Base-by-base conservation (phyloP, 331 rosid genomes). In the Stylosanthes scabra region DNA sequence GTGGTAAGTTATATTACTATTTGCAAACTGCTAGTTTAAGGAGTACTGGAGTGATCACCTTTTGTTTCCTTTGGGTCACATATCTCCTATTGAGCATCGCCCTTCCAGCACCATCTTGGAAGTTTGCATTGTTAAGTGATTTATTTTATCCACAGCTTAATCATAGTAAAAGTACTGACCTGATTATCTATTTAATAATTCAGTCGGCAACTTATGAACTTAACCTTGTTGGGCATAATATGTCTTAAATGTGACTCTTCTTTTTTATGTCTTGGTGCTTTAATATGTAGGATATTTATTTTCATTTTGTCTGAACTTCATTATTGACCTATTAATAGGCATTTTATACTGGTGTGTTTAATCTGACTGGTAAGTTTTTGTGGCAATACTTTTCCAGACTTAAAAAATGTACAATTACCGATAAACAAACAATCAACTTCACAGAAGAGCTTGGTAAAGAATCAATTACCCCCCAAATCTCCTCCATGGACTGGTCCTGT, bases 1-100 rank as follows among this genome's bases (percentile, higher is more conserved):
- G 72, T 59, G 96, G 99, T 94, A 77, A 89, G 93, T 88, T 34
- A 34, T 34, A 34, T 34, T 34, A 3, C 39, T 34, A 4, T 66
- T 61, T 77, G 63, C 83, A 72, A 20, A 68, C 31, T 74, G 27
- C 75, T 25, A 34, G 54, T 50, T 57, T 14, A 34, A 50, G 64
- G 28, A 47, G 47, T 66, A 14, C 12, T 40, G 14, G 15, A 8
- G 39, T 51, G 51, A 42, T 46, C 52, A 50, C 72, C 11, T 59
- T 65, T 63, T 34, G 40, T 11, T n/a, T 57, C 58, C n/a, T 27
- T 45, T 58, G 58, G 6, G 7, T 16, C 12, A 9, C 37, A 39
- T 68, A 46, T 50, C 29, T 69, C 40, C 42, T 51, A 25, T 28
- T 45, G 65, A 29, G 59, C 16, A 49, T 16, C 59, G 11, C 56